Conservation (phyloP, 2,329 filamentous ascomycete species). For the Magnaporthiopsis incrustans region DNA sequence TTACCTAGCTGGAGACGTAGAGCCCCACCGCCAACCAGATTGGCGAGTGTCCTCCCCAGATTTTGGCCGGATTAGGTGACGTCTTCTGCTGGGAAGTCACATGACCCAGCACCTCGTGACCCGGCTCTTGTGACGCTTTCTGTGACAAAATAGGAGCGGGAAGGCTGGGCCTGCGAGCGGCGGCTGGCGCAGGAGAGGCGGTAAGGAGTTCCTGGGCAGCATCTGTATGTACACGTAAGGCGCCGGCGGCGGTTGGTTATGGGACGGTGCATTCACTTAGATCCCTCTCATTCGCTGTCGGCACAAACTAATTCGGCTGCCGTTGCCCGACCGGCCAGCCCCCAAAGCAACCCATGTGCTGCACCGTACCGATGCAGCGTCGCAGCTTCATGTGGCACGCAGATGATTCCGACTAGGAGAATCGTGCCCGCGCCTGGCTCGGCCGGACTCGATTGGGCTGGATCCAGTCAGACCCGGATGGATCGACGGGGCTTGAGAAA, state of each 20-base stretch:
- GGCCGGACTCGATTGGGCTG: neutral
- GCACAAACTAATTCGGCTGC: neutral
- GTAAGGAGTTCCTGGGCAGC: neutral
- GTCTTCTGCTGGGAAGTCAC: neutral
- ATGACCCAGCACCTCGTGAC: neutral
- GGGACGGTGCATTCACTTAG: too few relatives aligned
- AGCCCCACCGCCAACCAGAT: neutral
- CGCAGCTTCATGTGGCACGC: neutral
- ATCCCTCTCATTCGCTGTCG: too few relatives aligned
- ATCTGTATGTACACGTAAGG: too few relatives aligned
- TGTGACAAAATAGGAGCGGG: neutral
- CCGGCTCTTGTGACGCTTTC: neutral
- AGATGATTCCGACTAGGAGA: neutral
- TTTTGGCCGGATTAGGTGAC: neutral
- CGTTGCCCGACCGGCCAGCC: too few relatives aligned
- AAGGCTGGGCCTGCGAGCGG: neutral
- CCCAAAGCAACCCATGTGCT: neutral
- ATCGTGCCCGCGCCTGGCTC: neutral
- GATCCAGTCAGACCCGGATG: neutral
- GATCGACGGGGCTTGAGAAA: neutral
- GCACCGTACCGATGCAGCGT: neutral
- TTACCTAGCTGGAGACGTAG: neutral
- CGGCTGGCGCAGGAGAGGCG: neutral
- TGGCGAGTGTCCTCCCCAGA: neutral
- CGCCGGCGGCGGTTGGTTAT: neutral